Conservation (phyloP, 495 filamentous ascomycete species). For the Clavariopsis aquatica region DNA sequence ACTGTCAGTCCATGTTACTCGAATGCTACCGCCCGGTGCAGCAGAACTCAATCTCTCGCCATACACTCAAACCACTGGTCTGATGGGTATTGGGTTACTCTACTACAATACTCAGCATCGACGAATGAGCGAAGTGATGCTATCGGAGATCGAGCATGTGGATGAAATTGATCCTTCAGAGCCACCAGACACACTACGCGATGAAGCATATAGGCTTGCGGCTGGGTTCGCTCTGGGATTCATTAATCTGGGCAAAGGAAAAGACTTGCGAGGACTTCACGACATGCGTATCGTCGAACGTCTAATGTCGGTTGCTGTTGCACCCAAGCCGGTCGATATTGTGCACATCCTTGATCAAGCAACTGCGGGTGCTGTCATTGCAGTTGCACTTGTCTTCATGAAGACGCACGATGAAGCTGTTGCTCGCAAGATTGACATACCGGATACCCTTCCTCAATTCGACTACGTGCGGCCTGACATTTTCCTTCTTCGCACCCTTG, state of each 20-base stretch:
- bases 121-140: slow-evolving; percentile 97
- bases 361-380: slow-evolving; percentile 84
- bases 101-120: slow-evolving; percentile 96
- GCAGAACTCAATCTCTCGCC: slow-evolving; percentile 92
- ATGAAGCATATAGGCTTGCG: slow-evolving; percentile 91
- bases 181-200: slow-evolving; percentile 69
- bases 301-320: slow-evolving; percentile 77
- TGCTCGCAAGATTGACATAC: slow-evolving; percentile 89
- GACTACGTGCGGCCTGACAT: slow-evolving; percentile 95
- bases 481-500: slow-evolving; percentile 83
- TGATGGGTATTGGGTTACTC: slow-evolving; percentile 95
- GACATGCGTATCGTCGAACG: slow-evolving; percentile 94
- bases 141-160: slow-evolving; percentile 90
- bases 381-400: slow-evolving; percentile 94
- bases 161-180: slow-evolving; percentile 69
- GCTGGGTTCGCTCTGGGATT: slow-evolving; percentile 92
- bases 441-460: slow-evolving; percentile 83
- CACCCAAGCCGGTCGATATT: slow-evolving; percentile 80
- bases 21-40: slow-evolving; percentile 86
- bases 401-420: slow-evolving; percentile 89
- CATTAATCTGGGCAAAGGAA: slow-evolving; percentile 91
- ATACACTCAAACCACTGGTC: slow-evolving; percentile 91
- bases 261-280: slow-evolving; percentile 81
- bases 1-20: slow-evolving; percentile 93
- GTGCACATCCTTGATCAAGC: slow-evolving; percentile 92